These are phyloP conservation scores for Pseudogymnoascus sp. DNA, from an alignment of 2,329 filamentous ascomycete genomes.

Conservation along the genomic window DNA sequence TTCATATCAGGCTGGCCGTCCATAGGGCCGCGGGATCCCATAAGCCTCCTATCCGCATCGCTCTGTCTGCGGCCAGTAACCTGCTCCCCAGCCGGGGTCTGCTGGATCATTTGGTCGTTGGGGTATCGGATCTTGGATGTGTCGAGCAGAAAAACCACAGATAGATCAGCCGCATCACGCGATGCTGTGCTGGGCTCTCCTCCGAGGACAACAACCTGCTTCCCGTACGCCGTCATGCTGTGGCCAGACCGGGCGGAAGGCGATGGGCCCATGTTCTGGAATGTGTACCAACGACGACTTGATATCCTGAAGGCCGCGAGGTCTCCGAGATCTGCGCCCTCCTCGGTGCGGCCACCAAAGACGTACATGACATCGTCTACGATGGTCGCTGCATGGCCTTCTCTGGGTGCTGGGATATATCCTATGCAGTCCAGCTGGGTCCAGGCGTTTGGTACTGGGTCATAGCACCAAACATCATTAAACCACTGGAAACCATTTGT, in stretches of 20 bases:
- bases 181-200: constrained; percentile 89
- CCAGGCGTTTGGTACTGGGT: constrained; percentile 77
- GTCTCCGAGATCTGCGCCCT: constrained; percentile 86
- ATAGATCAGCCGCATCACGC: constrained; percentile 73
- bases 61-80: constrained; percentile 34
- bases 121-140: constrained; percentile 96
- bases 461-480: constrained; percentile 97
- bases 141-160: constrained; percentile 84
- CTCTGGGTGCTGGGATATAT: constrained; percentile 87
- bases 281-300: constrained; percentile 93
- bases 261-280: constrained; percentile 98
- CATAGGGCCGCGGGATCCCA: constrained; percentile 25
- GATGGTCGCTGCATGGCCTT: constrained; percentile 87
- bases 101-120: constrained; percentile 51
- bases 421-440: constrained; percentile 89
- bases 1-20: constrained; percentile 35
- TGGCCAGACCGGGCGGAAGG: constrained; percentile 90
- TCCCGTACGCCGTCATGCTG: constrained; percentile 93
- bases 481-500: constrained; percentile 97
- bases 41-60: constrained; percentile 33
- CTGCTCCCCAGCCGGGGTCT: constrained; percentile 34
- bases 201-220: constrained; percentile 84
- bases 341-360: constrained; percentile 91
- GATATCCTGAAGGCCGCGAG: constrained; percentile 77
- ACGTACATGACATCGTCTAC: constrained; percentile 99